Evolutionary conservation across 148 eudicot genomes (phyloP).

Genomic region (Silene conica): DNA sequence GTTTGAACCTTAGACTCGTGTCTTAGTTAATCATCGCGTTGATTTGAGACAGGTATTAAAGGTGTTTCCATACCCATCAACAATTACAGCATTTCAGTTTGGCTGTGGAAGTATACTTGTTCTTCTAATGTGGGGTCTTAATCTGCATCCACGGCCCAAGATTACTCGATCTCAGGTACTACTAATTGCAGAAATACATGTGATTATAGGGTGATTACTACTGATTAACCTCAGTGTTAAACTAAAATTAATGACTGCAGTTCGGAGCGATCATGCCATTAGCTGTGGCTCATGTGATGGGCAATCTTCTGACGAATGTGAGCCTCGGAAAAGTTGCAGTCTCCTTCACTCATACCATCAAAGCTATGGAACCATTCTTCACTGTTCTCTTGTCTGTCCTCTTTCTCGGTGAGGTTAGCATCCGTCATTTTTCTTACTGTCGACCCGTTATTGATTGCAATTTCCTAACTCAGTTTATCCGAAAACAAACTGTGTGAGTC

Average conservation of each 20-base stretch:
- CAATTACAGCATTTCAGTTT: slow-evolving; percentile 32
- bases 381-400: slow-evolving; percentile 58
- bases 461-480: neutral
- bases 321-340: slow-evolving; percentile 77
- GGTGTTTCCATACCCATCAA: slow-evolving; percentile 31
- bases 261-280: slow-evolving; percentile 46
- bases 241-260: slow-evolving; percentile 20
- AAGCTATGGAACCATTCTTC: slow-evolving; percentile 83
- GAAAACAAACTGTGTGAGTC: too few relatives aligned
- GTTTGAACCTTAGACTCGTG: too few relatives aligned
- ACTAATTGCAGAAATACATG: neutral
- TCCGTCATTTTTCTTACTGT: neutral
- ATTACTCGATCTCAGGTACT: slow-evolving; percentile 29
- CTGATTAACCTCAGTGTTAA: neutral
- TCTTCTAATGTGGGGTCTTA: slow-evolving; percentile 32
- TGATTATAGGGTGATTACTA: neutral
- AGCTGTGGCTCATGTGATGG: slow-evolving; percentile 60
- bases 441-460: neutral
- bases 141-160: slow-evolving; percentile 32
- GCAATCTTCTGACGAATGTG: slow-evolving; percentile 60
- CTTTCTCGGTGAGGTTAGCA: slow-evolving; percentile 54
- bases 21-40: neutral
- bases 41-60: slow-evolving; percentile 22
- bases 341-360: slow-evolving; percentile 80
- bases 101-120: slow-evolving; percentile 33